Conservation (phyloP, 2,329 filamentous ascomycete genomes). For the Eutypella sp. region DNA sequence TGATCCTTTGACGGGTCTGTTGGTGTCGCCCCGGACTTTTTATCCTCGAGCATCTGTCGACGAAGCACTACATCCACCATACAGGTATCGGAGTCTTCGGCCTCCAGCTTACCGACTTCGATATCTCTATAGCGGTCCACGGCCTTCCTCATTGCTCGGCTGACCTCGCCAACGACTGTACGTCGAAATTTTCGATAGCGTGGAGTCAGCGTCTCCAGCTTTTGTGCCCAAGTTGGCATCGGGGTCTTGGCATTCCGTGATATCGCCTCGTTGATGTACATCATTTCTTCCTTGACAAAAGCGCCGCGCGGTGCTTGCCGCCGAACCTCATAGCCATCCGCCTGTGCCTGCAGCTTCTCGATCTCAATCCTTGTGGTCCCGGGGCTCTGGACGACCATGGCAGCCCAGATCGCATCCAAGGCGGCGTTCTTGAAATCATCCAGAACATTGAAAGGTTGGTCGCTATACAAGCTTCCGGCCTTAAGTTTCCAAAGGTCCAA, state of each 20-base stretch:
- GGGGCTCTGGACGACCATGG: slow-evolving; percentile 29
- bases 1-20: slow-evolving; percentile 8
- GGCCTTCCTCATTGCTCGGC: slow-evolving; percentile 5
- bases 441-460: slow-evolving; percentile 25
- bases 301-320: slow-evolving; percentile 7
- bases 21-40: slow-evolving; percentile 2
- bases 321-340: slow-evolving; percentile 1
- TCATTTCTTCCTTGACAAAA: slow-evolving; percentile 16
- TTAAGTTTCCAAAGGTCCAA: slow-evolving; percentile 25
- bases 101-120: slow-evolving; percentile 3
- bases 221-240: slow-evolving; percentile 10
- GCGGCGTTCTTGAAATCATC: slow-evolving; percentile 30
- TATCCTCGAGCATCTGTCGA: slow-evolving; percentile 7
- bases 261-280: slow-evolving; percentile 17
- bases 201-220: slow-evolving; percentile 8
- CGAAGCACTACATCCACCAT: slow-evolving; percentile 15
- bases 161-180: slow-evolving; percentile 8
- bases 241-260: slow-evolving; percentile 11
- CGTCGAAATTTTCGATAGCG: slow-evolving; percentile 13
- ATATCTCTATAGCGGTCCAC: slow-evolving; percentile 8
- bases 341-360: slow-evolving; percentile 10
- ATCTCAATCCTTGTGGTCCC: slow-evolving; percentile 21
- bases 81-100: slow-evolving; percentile 7
- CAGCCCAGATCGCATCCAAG: slow-evolving; percentile 35
- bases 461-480: slow-evolving; percentile 5